Evolutionary conservation across 2,329 filamentous ascomycete genomes (phyloP).

Genomic region (Microsporum ferrugineum): DNA sequence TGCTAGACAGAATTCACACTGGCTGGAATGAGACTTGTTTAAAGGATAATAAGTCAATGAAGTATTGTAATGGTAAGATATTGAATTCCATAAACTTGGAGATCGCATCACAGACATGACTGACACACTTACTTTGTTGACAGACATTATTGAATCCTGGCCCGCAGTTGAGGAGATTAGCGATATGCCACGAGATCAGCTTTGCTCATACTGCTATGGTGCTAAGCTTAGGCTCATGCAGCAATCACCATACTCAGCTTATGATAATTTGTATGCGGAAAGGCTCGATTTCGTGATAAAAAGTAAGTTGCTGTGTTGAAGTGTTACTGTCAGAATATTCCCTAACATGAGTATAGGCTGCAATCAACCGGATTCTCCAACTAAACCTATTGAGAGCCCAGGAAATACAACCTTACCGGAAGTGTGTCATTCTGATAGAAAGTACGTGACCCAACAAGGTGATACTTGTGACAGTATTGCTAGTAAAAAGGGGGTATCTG

Average conservation of each 20-base stretch:
- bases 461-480: too few relatives aligned
- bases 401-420: too few relatives aligned
- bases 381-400: too few relatives aligned
- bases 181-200: conserved; percentile 15
- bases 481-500: too few relatives aligned
- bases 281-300: neutral
- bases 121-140: neutral
- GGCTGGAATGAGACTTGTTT: conserved; percentile 16
- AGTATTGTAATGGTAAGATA: conserved; percentile 11
- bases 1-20: too few relatives aligned
- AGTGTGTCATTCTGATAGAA: too few relatives aligned
- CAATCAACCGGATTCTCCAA: too few relatives aligned
- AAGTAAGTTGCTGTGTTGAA: too few relatives aligned
- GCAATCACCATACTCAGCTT: conserved; percentile 15
- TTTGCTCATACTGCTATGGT: conserved; percentile 18
- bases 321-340: too few relatives aligned
- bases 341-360: too few relatives aligned
- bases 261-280: conserved; percentile 12
- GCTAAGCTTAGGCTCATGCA: conserved; percentile 19
- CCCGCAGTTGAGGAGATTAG: conserved; percentile 6
- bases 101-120: too few relatives aligned
- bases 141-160: conserved; percentile 14
- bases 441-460: too few relatives aligned
- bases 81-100: neutral
- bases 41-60: conserved; percentile 9